A percentile compares a stretch with the other conserved stretches of the same genome.
Conservation (phyloP, 352 stramenopile genomes). For the Globisporangium spinosum region DNA sequence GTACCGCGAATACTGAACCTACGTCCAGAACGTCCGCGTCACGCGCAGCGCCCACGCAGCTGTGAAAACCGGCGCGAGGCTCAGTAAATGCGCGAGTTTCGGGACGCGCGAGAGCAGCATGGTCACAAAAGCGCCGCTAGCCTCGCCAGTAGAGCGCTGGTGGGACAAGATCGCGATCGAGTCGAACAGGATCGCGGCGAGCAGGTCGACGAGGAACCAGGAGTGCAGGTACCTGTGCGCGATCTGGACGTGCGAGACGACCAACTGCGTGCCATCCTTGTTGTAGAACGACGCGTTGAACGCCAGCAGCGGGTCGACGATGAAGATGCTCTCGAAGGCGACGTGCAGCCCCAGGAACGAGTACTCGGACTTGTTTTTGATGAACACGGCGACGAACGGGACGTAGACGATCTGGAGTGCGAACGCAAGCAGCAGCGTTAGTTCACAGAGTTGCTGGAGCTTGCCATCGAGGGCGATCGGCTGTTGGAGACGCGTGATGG, state of each 20-base stretch:
- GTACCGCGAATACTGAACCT: constrained; percentile 15
- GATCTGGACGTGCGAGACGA: constrained; percentile 7
- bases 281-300: constrained; percentile 17
- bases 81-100: constrained; percentile 5
- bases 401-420: constrained; percentile 9
- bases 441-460: not conserved
- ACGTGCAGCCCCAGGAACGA: not conserved
- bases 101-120: constrained; percentile 2
- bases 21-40: constrained; percentile 3
- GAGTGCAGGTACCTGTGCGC: constrained; percentile 4
- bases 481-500: not conserved
- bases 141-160: not conserved
- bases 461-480: not conserved
- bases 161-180: not conserved
- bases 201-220: constrained; percentile 12
- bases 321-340: constrained; percentile 2
- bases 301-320: constrained; percentile 3
- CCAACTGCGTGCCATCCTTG: constrained; percentile 9
- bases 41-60: not conserved
- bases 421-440: not conserved
- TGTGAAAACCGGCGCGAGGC: not conserved
- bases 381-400: constrained; percentile 6
- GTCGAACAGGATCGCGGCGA: constrained; percentile 3
- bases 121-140: not conserved
- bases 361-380: not conserved